Base-by-base conservation (phyloP, 2,329 filamentous ascomycete genomes). In the Fusarium begoniae region DNA sequence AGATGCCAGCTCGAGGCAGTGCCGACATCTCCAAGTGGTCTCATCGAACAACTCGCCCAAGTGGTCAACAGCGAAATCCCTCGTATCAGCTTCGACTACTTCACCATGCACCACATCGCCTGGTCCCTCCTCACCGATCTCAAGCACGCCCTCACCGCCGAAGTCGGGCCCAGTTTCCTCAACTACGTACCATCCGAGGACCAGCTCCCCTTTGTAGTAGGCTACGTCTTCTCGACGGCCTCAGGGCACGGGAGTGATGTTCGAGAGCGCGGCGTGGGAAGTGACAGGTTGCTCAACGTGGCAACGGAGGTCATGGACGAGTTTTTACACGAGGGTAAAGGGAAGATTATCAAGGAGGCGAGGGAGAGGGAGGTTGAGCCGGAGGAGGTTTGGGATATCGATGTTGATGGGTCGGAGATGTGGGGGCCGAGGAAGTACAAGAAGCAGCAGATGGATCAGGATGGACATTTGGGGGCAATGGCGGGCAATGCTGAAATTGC, bases 221-320 rank as follows among this genome's bases (percentile, higher is more conserved):
- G 63, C 44, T 75, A 86, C 87, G 20, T 87, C 48, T 73, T 68
- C 3, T 70, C 63, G 0, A 73, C 72, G 18, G 66, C 69, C 40
- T 45, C 73, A 9, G 69, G 68, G 18, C 70, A 61, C 24, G 50
- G 11, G 32, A 32, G 32, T 32, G 45, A 44, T 20, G 63, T 51
- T 1, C 48, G 47, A 40, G 26, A 59, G 41, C 35, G 50, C 8
- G 13, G 18, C 1, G 17, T 50, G 14, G 18, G 68, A 1, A 32
- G 18, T 6, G 61, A 75, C 5, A 32, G 8, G 8, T 20, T 54
- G 15, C 41, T 74, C 7, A 5, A 72, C 9, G 44, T 70, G 7
- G 65, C 73, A 0, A 55, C 47, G 5, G 30, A 54, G 5, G 32
- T 59, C 17, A 18, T 63, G 12, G 13, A 17, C 3, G 51, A 30